Base-by-base conservation (phyloP, 2,329 filamentous ascomycete species). In the Cytospora paraplurivora region DNA sequence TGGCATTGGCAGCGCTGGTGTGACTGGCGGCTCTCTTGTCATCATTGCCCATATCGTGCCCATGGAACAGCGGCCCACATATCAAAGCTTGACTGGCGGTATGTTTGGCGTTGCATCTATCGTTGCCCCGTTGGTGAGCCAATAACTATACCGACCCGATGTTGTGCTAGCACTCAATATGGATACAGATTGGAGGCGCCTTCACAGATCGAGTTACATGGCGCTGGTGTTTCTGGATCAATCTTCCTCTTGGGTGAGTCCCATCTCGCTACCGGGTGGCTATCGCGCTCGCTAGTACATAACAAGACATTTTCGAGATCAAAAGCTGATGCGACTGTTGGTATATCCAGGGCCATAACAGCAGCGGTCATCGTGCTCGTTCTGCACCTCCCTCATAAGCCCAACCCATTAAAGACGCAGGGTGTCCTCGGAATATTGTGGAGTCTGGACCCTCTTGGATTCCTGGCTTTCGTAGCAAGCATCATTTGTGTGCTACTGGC, bases 401-500 rank as follows among this genome's bases (percentile, higher is more conserved):
- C 32, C 2, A 34, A 10, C 8, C 47, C 49, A 3, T 21, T 8
- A 13, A 57, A 55, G n/a, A 11, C 41, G 0, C 15, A 62, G 44
- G 19, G 35, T 32, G 41, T 52, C 27, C 1, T 38, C 3, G 15
- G 3, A 2, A 33, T 52, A 1, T 13, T 57, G n/a, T 34, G 37
- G 35, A 19, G 59, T 7, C 47, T 73, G 37, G 71, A 73, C 34
- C 71, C 71, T 8, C 62, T 69, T 10, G 71, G 71, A 21, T 71
- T 69, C 3, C 33, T 63, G 3, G 69, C 71, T 4, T 73, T 73
- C 47, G 71, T 72, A 67, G 69, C 71, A 1, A 68, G 75, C 32
- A 77, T 80, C 33, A 72, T 81, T 57, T 80, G 76, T 64, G 74
- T 82, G 15, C 69, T 83, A 1, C 70, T 84, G 7, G 81, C 81